phyloP scores from a whole-genome alignment of 2,329 filamentous ascomycete species.

The Thelonectria blattea region DNA sequence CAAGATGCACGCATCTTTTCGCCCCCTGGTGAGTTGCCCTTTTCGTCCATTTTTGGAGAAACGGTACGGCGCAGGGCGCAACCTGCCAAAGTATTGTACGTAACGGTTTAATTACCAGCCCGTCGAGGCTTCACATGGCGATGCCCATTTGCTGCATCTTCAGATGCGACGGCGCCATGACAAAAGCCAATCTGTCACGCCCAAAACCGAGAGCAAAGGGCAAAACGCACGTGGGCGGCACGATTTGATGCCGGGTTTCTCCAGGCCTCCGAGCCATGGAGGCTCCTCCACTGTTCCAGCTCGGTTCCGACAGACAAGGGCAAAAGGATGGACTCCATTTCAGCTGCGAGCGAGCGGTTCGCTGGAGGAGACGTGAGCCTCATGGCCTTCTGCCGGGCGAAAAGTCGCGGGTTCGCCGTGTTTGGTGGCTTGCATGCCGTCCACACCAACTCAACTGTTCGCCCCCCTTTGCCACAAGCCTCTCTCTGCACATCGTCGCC shows the following conservation, averaged over 20 bases:
- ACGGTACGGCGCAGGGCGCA: neutral
- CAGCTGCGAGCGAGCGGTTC: neutral
- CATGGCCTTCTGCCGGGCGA: neutral
- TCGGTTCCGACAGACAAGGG: neutral
- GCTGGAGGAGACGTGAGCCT: neutral
- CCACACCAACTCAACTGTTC: too few species aligned
- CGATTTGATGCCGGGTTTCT: conserved; percentile 6
- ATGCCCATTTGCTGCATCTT: conserved; percentile 1
- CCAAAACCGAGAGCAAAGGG: conserved; percentile 7
- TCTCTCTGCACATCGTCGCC: neutral
- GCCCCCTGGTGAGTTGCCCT: neutral
- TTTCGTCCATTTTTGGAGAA: neutral
- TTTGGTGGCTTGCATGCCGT: conserved; percentile 9
- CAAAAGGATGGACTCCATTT: neutral
- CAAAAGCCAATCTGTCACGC: conserved; percentile 19
- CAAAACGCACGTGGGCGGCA: conserved; percentile 7
- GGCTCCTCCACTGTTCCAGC: neutral
- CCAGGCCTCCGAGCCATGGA: neutral
- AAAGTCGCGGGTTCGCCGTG: conserved; percentile 1
- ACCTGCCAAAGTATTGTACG: neutral
- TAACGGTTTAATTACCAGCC: neutral
- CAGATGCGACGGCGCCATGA: conserved; percentile 4
- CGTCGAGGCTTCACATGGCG: neutral
- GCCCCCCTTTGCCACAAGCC: neutral
- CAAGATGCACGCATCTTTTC: neutral